Base-by-base conservation (phyloP, 768 basidiomycete genomes). In the Amanita pseudoporphyria region DNA sequence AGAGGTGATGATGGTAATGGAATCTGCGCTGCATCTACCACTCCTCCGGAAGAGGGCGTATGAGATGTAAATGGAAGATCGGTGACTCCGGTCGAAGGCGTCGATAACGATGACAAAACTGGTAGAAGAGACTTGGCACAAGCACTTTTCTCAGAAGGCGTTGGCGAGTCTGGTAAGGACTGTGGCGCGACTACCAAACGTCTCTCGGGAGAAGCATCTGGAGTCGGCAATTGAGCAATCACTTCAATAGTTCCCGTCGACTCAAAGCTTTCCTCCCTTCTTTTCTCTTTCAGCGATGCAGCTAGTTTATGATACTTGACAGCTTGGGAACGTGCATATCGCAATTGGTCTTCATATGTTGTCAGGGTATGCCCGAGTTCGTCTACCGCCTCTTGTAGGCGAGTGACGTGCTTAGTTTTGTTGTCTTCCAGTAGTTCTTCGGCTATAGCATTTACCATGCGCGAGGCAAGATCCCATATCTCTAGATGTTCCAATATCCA, bases 401-500 rank as follows among this genome's bases (percentile, higher is more conserved):
- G 70, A 16, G 60, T 64, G 9, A 77, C 71, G 54, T 82, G 77
- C 57, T 64, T 53, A 63, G 68, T 53, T 65, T 67, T 60, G 52
- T 67, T 67, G 46, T 73, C 71, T 57, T 74, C 77, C 43, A 73
- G 70, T 45, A 86, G 69, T 62, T 87, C 83, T 58, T 84, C 84
- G 13, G 72, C 79, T 26, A 87, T 64, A 32, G 82, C 73, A 51
- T 74, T 67, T 30, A 78, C 72, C 61, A 82, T 79, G 30, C 75
- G 72, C 38, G 73, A 71, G 30, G 84, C 72, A 37, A 84, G 69
- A 44, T 75, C 68, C 61, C 70, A 72, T 57, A 83, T 71, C 65
- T 84, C 84, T 4, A 70, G 62, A 60, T 81, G 81, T 55, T 84
- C 79, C 45, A 71, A 73, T 22, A 73, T 71, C 81, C 84, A 87